Evolutionary conservation across 208 protist species (phyloP), one percentile per base, ranked within the genome.

Genomic region (Wallacemonas sp.): DNA sequence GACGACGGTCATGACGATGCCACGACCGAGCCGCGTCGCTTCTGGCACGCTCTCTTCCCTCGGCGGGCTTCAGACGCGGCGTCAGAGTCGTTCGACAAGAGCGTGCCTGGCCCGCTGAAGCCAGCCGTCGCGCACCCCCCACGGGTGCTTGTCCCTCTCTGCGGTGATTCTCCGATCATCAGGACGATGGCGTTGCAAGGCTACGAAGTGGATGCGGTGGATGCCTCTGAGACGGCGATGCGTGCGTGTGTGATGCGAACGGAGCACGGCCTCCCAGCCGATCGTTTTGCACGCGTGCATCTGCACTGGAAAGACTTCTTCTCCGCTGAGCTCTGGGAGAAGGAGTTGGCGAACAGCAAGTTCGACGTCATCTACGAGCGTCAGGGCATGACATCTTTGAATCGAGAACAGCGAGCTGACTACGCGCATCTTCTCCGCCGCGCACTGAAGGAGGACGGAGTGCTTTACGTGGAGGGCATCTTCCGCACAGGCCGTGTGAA

Each of bases 281-380:
- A 78, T 30, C 30, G 63, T 33, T 91, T 77, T 67, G 22, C 54
- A 1, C 68, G 63, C 24, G 71, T 96, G 26, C 85, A 89, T 42
- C 65, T 94, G 28, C 86, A 92, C 70, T 88, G 70, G 77, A 66
- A 63, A 2, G 79, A 96, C 69, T 82, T 96, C 38, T 96, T 96
- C 58, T 66, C 85, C 0, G 75, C 87, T 1, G 79, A 87, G 67
- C 59, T 96, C 54, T 96, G 91, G 88, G 62, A 90, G 28, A 77
- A 69, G 11, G 51, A 79, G n/a, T 58, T 92, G 53, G 53, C 59
- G 30, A 67, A 60, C 8, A 70, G 68, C 54, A 76, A 72, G 59
- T 94, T 84, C 70, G 91, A 96, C 62, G 58, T 94, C 49, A 96
- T 96, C 62, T 94, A 96, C 56, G 91, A 96, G 64, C 83, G 87